Evolutionary conservation across 2,329 filamentous ascomycete species (phyloP).

Genomic region (Nannizzia gypsea): DNA sequence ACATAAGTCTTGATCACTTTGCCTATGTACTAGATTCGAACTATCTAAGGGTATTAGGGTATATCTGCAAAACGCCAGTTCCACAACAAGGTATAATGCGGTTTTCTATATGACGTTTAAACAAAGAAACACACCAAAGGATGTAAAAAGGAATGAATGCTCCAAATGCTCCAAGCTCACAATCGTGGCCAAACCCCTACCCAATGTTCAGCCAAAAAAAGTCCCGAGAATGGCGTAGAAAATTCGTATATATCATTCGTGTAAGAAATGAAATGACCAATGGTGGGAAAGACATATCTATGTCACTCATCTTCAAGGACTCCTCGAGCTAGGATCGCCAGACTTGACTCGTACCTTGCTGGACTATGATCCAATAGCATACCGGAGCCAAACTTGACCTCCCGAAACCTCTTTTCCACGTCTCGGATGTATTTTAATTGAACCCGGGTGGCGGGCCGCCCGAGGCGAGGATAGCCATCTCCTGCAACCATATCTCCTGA

Average conservation of each 20-base stretch:
- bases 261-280: not conserved
- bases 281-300: not conserved
- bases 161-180: not conserved
- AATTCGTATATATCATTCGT: not conserved
- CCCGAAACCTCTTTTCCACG: conserved; percentile 57
- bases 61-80: not conserved
- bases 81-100: not conserved
- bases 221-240: not conserved
- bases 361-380: conserved; percentile 70
- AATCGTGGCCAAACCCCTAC: not conserved
- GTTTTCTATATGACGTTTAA: not conserved
- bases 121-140: not conserved
- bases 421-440: conserved; percentile 60
- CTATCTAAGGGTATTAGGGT: not conserved
- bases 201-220: not conserved
- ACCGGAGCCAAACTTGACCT: conserved; percentile 58
- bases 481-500: conserved; percentile 22
- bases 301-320: conserved; percentile 25
- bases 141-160: not conserved
- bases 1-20: not conserved
- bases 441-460: conserved; percentile 54
- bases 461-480: conserved; percentile 40
- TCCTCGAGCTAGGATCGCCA: conserved; percentile 47
- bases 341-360: conserved; percentile 57
- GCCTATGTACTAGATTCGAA: not conserved